phyloP scores from a whole-genome alignment of 2,329 filamentous ascomycete genomes.

The Epichloe sibirici region DNA sequence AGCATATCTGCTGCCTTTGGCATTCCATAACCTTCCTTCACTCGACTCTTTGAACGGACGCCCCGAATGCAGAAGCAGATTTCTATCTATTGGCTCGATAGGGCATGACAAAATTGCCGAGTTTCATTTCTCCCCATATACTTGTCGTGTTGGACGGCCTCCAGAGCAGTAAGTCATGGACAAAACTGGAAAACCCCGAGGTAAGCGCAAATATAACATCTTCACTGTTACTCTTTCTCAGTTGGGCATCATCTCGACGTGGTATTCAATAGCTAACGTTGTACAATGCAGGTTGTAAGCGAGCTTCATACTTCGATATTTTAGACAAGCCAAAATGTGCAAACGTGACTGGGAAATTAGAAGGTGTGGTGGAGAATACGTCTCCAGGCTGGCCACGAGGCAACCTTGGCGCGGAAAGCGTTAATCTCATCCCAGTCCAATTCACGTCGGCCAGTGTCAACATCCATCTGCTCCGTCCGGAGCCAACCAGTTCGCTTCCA shows the following conservation, averaged over 20 bases:
- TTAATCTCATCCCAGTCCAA: slow-evolving; percentile 55
- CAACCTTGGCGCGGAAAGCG: slow-evolving; percentile 36
- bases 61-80: too few relatives aligned
- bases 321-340: background rate
- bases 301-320: background rate
- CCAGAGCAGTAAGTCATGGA: background rate
- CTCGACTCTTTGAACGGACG: too few relatives aligned
- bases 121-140: background rate
- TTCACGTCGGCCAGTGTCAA: slow-evolving; percentile 53
- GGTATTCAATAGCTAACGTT: slow-evolving; percentile 14
- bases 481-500: slow-evolving; percentile 57
- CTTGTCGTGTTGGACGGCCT: background rate
- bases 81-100: too few relatives aligned
- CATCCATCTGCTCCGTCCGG: slow-evolving; percentile 47
- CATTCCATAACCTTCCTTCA: too few relatives aligned
- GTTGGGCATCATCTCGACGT: slow-evolving; percentile 2
- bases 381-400: slow-evolving; percentile 39
- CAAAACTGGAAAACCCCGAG: background rate
- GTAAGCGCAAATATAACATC: background rate
- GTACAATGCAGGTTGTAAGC: slow-evolving; percentile 7
- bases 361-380: slow-evolving; percentile 26
- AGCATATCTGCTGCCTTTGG: too few relatives aligned
- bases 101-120: too few relatives aligned
- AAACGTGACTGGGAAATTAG: slow-evolving; percentile 11
- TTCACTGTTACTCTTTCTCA: background rate